A percentile compares a stretch with the other conserved stretches of the same genome.
These are phyloP conservation scores for Sphagnum tenellum DNA, from an alignment of 225 moss, liverwort and hornwort genomes.

Conservation along the genomic window DNA sequence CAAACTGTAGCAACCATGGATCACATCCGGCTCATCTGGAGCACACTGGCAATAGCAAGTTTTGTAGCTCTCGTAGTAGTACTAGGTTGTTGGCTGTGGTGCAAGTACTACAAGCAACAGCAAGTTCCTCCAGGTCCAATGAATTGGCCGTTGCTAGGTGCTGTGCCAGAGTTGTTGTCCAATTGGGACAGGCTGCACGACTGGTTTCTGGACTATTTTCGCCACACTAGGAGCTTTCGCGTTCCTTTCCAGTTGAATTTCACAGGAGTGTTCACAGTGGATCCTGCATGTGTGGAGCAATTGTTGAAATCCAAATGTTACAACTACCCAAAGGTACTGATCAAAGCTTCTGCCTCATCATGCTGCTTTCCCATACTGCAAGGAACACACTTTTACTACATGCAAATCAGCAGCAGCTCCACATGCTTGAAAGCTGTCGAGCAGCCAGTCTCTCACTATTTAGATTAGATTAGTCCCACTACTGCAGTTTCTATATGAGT, in stretches of 20 bases:
- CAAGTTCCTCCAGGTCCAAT: not conserved
- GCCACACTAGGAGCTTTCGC: constrained; percentile 1
- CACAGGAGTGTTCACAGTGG: constrained; percentile 12
- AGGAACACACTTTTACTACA: too few species aligned
- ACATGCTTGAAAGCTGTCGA: too few species aligned
- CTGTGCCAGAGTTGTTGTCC: constrained; percentile 1
- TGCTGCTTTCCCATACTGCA: not conserved
- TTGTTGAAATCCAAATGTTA: constrained; percentile 8
- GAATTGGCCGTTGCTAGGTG: constrained; percentile 11
- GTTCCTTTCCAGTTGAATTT: constrained; percentile 1
- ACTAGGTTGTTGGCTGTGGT: constrained; percentile 13
- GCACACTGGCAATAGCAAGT: constrained; percentile 1
- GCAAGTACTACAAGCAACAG: constrained; percentile 6
- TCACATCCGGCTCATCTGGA: too few species aligned
- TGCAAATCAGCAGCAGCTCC: too few species aligned
- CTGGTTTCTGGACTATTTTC: constrained; percentile 8
- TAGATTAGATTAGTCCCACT: too few species aligned
- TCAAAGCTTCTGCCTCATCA: not conserved
- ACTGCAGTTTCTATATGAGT: too few species aligned
- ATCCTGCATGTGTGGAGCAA: constrained; percentile 15
- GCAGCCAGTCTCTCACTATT: too few species aligned
- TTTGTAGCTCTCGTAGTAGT: not conserved
- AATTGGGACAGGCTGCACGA: constrained; percentile 16
- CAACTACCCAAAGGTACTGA: constrained; percentile 14
- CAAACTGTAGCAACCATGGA: too few species aligned